Conservation (phyloP, 805 yeast species). For the Saccharomycopsis amapae region DNA sequence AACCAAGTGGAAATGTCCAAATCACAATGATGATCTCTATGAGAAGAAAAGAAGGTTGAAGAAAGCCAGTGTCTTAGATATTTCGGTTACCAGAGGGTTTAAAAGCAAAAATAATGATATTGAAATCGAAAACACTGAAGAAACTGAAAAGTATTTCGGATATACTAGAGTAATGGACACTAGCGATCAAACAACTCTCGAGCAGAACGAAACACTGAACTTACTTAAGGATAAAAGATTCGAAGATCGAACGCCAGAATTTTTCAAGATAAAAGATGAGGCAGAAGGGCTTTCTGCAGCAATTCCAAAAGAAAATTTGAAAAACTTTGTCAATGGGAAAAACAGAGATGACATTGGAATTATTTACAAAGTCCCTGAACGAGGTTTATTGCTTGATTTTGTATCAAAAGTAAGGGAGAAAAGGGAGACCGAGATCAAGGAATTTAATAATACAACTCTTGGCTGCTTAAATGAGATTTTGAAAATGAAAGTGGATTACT, state of each 20-base stretch:
- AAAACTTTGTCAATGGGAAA: conserved; percentile 10
- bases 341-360: conserved; percentile 34
- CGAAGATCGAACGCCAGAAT: conserved; percentile 1
- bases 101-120: conserved; percentile 47
- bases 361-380: conserved; percentile 61
- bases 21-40: conserved; percentile 56
- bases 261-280: conserved; percentile 1
- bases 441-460: conserved; percentile 32
- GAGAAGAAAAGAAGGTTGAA: conserved; percentile 37
- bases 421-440: conserved; percentile 29
- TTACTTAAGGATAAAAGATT: background rate
- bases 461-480: conserved; percentile 8
- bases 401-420: conserved; percentile 41
- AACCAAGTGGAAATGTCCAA: conserved; percentile 86
- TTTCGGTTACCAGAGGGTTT: conserved; percentile 44
- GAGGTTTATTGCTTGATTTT: conserved; percentile 63
- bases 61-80: conserved; percentile 47
- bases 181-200: conserved; percentile 26
- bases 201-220: conserved; percentile 21
- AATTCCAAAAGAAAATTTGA: conserved; percentile 14
- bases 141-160: conserved; percentile 26
- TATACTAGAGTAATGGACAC: conserved; percentile 29
- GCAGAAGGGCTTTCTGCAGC: conserved; percentile 1
- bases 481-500: background rate
- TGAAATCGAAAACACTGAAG: conserved; percentile 44